phyloP scores from a whole-genome alignment of 192 early-diverging fungal species.

The Pilobolus umbonatus region DNA sequence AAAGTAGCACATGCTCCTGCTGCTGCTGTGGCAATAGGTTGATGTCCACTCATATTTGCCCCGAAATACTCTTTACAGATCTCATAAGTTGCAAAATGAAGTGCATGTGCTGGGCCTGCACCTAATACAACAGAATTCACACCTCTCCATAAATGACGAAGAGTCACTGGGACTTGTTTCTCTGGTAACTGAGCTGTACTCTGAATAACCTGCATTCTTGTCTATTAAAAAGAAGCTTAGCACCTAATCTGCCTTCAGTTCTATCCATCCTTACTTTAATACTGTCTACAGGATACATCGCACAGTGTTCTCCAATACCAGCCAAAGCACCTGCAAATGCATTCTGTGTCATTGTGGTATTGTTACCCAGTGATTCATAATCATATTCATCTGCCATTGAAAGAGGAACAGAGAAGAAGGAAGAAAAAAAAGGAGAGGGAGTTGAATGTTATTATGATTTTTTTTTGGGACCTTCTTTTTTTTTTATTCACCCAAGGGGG shows the following conservation, averaged over 20 bases:
- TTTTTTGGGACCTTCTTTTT: neutral
- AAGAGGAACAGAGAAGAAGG: neutral
- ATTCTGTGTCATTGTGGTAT: slow-evolving; percentile 76
- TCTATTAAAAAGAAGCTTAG: slow-evolving; percentile 43
- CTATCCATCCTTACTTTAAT: slow-evolving; percentile 70
- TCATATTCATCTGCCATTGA: slow-evolving; percentile 58
- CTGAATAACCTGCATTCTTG: slow-evolving; percentile 87
- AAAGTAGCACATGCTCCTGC: slow-evolving; percentile 89
- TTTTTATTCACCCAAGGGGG: no score
- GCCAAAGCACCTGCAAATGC: slow-evolving; percentile 90
- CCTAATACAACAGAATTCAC: slow-evolving; percentile 90
- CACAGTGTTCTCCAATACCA: slow-evolving; percentile 94
- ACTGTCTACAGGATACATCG: slow-evolving; percentile 93
- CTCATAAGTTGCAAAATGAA: slow-evolving; percentile 96
- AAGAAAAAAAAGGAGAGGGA: neutral
- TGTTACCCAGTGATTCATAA: slow-evolving; percentile 88
- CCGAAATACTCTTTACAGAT: slow-evolving; percentile 77
- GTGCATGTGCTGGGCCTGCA: slow-evolving; percentile 92
- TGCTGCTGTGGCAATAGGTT: slow-evolving; percentile 61
- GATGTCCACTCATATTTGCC: slow-evolving; percentile 47
- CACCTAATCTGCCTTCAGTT: neutral
- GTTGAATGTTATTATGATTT: neutral
- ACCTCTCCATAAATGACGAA: slow-evolving; percentile 83
- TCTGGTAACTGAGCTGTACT: slow-evolving; percentile 26
- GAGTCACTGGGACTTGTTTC: neutral